Evolutionary conservation across 768 basidiomycete species (phyloP), one percentile per base, ranked within the genome.

Genomic region (Bullera alba): DNA sequence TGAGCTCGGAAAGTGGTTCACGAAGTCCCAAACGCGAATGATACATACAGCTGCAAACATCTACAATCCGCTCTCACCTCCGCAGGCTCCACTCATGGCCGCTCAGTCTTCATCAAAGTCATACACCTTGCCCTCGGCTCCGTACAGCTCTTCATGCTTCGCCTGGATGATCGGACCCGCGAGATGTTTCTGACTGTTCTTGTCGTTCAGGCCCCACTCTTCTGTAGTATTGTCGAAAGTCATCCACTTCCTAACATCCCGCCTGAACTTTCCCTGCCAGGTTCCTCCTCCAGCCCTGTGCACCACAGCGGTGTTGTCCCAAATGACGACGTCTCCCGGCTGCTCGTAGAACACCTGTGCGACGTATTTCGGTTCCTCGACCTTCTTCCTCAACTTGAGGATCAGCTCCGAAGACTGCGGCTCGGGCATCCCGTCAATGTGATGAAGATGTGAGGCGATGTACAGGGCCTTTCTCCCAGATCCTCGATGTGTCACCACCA

Each of bases 31-130:
- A n/a, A n/a, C n/a, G n/a, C n/a, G n/a, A n/a, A n/a, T n/a, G n/a
- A n/a, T n/a, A n/a, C n/a, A n/a, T n/a, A n/a, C n/a, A n/a, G n/a
- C n/a, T n/a, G n/a, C n/a, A n/a, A n/a, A n/a, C n/a, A n/a, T n/a
- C n/a, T n/a, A n/a, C n/a, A n/a, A n/a, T n/a, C n/a, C n/a, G n/a
- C n/a, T n/a, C n/a, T n/a, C n/a, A n/a, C n/a, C n/a, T n/a, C n/a
- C n/a, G n/a, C n/a, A n/a, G n/a, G n/a, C n/a, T n/a, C 42, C 25
- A 8, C 10, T 15, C 51, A 48, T n/a, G n/a, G n/a, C n/a, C n/a
- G n/a, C n/a, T n/a, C n/a, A 57, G 42, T 58, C 53, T 42, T 58
- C 57, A 28, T 58, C 57, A 48, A 58, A 58, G 41, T 58, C 57
- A 49, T 42, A 58, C 15, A 58, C 57, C 42, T 58, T 58, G 5